Percentiles rank a stretch among this genome's conserved stretches.
These are phyloP conservation scores for Plasmodium ovale DNA, from an alignment of 169 alveolate species.

Conservation along the genomic window DNA sequence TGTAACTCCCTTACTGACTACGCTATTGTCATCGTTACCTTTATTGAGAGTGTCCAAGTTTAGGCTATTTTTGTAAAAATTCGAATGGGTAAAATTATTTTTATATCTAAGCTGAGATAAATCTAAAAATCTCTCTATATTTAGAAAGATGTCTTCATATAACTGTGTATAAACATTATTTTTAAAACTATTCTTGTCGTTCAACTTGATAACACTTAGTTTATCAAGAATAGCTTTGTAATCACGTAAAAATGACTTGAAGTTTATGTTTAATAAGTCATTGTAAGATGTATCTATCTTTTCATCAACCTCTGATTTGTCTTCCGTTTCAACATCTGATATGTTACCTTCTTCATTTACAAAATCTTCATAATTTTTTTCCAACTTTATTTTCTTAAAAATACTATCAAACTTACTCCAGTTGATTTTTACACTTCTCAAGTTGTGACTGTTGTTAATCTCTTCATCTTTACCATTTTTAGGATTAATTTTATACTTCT, in stretches of 20 bases:
- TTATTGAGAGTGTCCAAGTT: not conserved
- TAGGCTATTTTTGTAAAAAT: slow-evolving; percentile 51
- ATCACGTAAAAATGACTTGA: slow-evolving; percentile 23
- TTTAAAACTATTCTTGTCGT: slow-evolving; percentile 41
- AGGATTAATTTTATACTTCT: slow-evolving; percentile 30
- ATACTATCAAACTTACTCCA: slow-evolving; percentile 72
- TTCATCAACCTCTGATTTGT: slow-evolving; percentile 29
- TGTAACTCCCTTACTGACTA: not conserved
- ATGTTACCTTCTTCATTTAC: slow-evolving; percentile 10
- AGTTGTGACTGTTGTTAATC: slow-evolving; percentile 44
- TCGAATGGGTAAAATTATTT: slow-evolving; percentile 62
- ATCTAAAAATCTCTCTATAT: slow-evolving; percentile 35
- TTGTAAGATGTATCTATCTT: not conserved
- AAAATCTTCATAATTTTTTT: slow-evolving; percentile 52
- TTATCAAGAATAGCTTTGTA: slow-evolving; percentile 41
- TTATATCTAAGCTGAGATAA: slow-evolving; percentile 35
- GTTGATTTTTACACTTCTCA: slow-evolving; percentile 64
- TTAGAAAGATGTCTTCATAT: slow-evolving; percentile 53
- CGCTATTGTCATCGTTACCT: not conserved
- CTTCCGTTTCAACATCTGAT: slow-evolving; percentile 25
- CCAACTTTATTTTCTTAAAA: slow-evolving; percentile 48
- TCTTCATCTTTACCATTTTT: slow-evolving; percentile 57
- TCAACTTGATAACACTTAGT: slow-evolving; percentile 24
- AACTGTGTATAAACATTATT: slow-evolving; percentile 30
- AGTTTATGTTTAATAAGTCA: slow-evolving; percentile 43